phyloP scores from a whole-genome alignment of 192 early-diverging fungal genomes.

The Coemansia sp. region DNA sequence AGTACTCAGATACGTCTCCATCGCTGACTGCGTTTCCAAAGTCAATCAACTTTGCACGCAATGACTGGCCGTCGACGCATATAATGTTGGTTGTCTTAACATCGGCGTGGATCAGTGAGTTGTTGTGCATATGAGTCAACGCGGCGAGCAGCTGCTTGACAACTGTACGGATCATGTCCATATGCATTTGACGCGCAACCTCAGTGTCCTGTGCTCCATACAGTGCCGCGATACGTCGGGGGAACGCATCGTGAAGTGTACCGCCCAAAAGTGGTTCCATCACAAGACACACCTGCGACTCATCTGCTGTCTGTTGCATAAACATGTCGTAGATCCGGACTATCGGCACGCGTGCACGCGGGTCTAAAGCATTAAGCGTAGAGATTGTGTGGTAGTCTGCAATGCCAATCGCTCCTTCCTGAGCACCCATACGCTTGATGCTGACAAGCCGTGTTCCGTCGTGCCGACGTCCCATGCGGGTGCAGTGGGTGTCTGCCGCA shows the following conservation, averaged over 20 bases:
- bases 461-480: conserved; percentile 41
- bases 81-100: conserved; percentile 93
- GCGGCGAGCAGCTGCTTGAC: conserved; percentile 80
- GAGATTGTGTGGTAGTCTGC: conserved; percentile 45
- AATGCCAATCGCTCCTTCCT: conserved; percentile 42
- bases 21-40: conserved; percentile 86
- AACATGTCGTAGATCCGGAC: conserved; percentile 44
- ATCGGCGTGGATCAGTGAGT: conserved; percentile 82
- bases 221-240: conserved; percentile 27
- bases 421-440: conserved; percentile 42
- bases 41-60: conserved; percentile 89
- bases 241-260: conserved; percentile 49
- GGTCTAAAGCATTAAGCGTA: conserved; percentile 43
- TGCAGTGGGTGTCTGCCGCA: conserved; percentile 35
- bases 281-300: conserved; percentile 34
- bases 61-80: conserved; percentile 62
- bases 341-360: conserved; percentile 31
- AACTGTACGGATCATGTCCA: conserved; percentile 75
- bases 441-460: conserved; percentile 41
- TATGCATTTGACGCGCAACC: conserved; percentile 38
- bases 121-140: conserved; percentile 80
- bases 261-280: conserved; percentile 50
- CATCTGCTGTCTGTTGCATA: conserved; percentile 12
- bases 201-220: conserved; percentile 33
- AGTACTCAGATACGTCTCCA: conserved; percentile 46